Evolutionary conservation across 805 yeast genomes (phyloP).

Genomic region (Hanseniaspora lindneri): DNA sequence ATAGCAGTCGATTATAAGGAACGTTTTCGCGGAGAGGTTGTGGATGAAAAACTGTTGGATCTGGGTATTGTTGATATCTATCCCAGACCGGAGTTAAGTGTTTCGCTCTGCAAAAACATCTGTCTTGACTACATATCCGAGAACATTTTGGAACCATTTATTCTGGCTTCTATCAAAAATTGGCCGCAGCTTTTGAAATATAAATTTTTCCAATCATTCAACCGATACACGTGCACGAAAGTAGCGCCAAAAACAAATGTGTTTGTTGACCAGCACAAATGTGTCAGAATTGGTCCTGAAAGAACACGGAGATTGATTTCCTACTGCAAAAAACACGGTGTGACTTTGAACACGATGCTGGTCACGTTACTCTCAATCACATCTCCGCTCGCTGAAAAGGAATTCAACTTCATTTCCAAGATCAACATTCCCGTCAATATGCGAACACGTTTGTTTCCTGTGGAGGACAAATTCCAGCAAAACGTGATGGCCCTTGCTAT

Average conservation of each 20-base stretch:
- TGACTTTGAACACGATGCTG: constrained; percentile 5
- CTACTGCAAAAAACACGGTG: neutral
- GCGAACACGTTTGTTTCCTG: neutral
- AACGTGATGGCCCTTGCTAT: constrained; percentile 5
- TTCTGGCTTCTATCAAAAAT: neutral
- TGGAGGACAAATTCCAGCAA: neutral
- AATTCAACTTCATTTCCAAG: neutral
- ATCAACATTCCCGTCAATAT: constrained; percentile 12
- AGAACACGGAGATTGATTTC: neutral
- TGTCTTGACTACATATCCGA: neutral
- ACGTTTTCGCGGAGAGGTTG: neutral
- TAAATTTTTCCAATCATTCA: neutral
- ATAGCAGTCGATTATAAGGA: neutral
- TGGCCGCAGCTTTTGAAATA: neutral
- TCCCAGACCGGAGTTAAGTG: neutral
- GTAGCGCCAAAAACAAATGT: neutral
- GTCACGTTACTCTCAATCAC: neutral
- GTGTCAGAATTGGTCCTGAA: neutral
- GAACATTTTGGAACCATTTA: neutral
- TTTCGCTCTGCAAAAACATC: neutral
- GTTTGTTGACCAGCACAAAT: neutral
- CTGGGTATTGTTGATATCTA: constrained; percentile 3
- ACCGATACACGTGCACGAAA: neutral
- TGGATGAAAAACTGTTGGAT: neutral
- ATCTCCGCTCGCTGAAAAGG: neutral